These are phyloP conservation scores for Jaltomata sinuosa DNA, from an alignment of 257 asterid species.

Conservation along the genomic window DNA sequence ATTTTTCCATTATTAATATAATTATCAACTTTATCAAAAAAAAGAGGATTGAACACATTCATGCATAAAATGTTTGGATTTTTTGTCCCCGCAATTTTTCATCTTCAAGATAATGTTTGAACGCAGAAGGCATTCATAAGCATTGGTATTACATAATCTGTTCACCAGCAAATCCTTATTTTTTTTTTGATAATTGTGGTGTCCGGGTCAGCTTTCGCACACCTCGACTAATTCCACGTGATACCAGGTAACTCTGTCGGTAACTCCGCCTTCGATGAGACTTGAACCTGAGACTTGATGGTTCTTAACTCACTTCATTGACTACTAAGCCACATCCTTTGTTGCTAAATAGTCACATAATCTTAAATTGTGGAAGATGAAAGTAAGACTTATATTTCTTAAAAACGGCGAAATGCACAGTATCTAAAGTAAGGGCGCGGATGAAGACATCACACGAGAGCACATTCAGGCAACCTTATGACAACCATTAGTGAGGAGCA, in stretches of 20 bases:
- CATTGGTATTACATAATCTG: background rate
- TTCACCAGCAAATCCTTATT: background rate
- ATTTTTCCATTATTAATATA: background rate
- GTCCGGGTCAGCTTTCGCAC: background rate
- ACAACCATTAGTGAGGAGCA: background rate
- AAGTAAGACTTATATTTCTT: background rate
- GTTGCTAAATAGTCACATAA: background rate
- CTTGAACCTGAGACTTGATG: background rate
- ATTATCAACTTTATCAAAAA: background rate
- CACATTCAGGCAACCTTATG: background rate
- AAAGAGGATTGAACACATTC: background rate
- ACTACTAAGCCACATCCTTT: background rate
- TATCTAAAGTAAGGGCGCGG: background rate
- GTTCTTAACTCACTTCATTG: background rate
- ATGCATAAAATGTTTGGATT: background rate
- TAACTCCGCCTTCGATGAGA: no score
- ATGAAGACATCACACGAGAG: background rate
- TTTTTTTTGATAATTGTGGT: background rate
- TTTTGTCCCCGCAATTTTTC: background rate
- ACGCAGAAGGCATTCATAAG: background rate
- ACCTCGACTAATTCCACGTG: background rate
- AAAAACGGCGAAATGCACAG: background rate
- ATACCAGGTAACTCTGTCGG: no score
- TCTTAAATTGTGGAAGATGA: background rate
- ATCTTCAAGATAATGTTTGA: background rate